phyloP scores from a whole-genome alignment of 1,284 basidiomycete species.

The Mycena citricolor region DNA sequence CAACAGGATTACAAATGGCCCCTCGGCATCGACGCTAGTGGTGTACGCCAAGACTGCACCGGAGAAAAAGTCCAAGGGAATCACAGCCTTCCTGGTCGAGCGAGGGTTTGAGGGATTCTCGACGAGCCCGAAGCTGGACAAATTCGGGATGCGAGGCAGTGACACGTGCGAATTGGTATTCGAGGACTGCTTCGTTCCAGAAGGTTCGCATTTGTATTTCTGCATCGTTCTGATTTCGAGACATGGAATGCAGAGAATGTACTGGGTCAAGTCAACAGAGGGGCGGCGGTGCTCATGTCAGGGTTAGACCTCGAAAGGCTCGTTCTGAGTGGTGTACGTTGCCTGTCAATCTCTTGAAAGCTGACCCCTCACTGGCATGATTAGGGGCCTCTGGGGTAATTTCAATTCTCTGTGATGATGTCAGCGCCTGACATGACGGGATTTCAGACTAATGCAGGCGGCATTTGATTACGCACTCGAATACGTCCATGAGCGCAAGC shows the following conservation, averaged over 20 bases:
- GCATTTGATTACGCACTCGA: constrained; percentile 88
- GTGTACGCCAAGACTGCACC: constrained; percentile 92
- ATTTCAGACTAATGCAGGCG: constrained; percentile 85
- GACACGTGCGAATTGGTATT: constrained; percentile 95
- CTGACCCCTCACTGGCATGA: background rate
- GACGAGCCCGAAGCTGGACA: constrained; percentile 88
- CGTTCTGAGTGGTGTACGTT: constrained; percentile 82
- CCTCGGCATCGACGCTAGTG: constrained; percentile 84
- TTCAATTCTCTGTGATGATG: constrained; percentile 14
- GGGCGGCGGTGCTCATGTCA: constrained; percentile 89
- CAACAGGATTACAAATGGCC: constrained; percentile 92
- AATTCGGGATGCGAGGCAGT: constrained; percentile 94
- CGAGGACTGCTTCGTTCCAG: constrained; percentile 86
- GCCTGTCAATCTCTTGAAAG: background rate
- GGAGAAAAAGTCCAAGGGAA: constrained; percentile 79
- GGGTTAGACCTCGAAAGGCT: constrained; percentile 91
- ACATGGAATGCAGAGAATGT: constrained; percentile 67
- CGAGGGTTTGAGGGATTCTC: constrained; percentile 82
- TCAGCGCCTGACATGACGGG: constrained; percentile 17
- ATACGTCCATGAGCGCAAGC: constrained; percentile 89
- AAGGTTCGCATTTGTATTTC: constrained; percentile 46
- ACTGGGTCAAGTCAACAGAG: constrained; percentile 77
- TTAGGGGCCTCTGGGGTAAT: constrained; percentile 50
- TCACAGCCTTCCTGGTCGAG: constrained; percentile 92
- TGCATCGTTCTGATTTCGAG: constrained; percentile 8